Evolutionary conservation across 2,329 filamentous ascomycete species (phyloP), one percentile per base, ranked within the genome.

Genomic region (Cephalotrichum gorgonifer): DNA sequence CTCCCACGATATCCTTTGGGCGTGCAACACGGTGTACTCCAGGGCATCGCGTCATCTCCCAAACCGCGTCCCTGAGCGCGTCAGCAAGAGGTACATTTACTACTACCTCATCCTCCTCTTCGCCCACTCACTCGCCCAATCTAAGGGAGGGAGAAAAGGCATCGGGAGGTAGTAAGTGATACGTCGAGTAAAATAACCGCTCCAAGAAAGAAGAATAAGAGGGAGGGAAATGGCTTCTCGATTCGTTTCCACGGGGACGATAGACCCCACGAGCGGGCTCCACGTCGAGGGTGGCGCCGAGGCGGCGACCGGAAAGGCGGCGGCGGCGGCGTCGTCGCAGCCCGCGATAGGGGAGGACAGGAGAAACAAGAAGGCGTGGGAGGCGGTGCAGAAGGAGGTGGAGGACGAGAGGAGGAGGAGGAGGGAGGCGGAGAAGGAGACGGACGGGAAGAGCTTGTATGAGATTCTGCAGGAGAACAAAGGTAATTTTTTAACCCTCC

Each of bases 381-480:
- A 78, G 54, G 69, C 71, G 30, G 84, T 83, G 12, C 78, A 85
- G 62, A 66, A 70, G 43, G 76, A 85, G 53, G 72, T 89, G 17
- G 82, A 85, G 17, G 74, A 74, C 11, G 76, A 81, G 53, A 72
- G 79, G 35, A 68, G 65, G 53, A 68, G 68, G 51, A 74, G 79
- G 51, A 73, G 76, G 27, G 74, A 78, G 49, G 65, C 73, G 50
- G 64, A 68, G 14, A 60, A 62, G 53, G 64, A 64, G 31, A 69
- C 68, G 2, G 62, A 66, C 20, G 66, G 83, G 56, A 81, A 76
- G 64, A 82, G 75, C 47, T 71, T 93, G 26, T 93, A 76, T 61
- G 87, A 90, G 41, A 74, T 86, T 2, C 65, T 93, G 47, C 83
- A 91, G 66, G 86, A 83, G 41, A 93, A 93, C 65, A 91, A 90